Conservation (phyloP, 2,329 filamentous ascomycete genomes). For the Cercospora sp. region DNA sequence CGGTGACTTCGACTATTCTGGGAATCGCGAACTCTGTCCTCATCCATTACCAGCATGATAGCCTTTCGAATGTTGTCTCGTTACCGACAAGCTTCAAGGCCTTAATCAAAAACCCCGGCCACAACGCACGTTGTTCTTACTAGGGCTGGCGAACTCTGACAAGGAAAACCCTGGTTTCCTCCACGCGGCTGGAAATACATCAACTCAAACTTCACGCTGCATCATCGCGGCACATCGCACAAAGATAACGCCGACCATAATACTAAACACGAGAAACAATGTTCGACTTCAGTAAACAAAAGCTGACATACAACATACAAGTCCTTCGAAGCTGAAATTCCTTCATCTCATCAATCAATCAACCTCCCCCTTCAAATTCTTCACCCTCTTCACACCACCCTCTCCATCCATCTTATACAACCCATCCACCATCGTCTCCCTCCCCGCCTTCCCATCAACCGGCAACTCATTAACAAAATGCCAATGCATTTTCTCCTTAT, state of each 20-base stretch:
- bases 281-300: neutral
- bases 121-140: neutral
- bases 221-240: neutral
- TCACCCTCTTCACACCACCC: slow-evolving; percentile 16
- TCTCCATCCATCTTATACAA: slow-evolving; percentile 21
- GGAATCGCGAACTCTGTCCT: neutral
- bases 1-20: neutral
- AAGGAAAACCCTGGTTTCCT: neutral
- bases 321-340: neutral
- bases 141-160: neutral
- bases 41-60: neutral
- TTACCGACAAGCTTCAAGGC: neutral
- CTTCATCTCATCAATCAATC: neutral
- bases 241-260: neutral
- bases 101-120: neutral
- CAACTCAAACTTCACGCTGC: neutral
- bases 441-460: slow-evolving; percentile 17
- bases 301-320: neutral
- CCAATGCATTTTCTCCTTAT: slow-evolving; percentile 30
- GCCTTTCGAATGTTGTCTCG: neutral
- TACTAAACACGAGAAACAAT: neutral
- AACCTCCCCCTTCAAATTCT: slow-evolving; percentile 18
- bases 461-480: slow-evolving; percentile 31
- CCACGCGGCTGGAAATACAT: neutral
- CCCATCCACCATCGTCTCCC: slow-evolving; percentile 24